Percentiles rank a stretch among this genome's conserved stretches.
phyloP scores from a whole-genome alignment of 768 basidiomycete species.

The Termitomyces sp. region DNA sequence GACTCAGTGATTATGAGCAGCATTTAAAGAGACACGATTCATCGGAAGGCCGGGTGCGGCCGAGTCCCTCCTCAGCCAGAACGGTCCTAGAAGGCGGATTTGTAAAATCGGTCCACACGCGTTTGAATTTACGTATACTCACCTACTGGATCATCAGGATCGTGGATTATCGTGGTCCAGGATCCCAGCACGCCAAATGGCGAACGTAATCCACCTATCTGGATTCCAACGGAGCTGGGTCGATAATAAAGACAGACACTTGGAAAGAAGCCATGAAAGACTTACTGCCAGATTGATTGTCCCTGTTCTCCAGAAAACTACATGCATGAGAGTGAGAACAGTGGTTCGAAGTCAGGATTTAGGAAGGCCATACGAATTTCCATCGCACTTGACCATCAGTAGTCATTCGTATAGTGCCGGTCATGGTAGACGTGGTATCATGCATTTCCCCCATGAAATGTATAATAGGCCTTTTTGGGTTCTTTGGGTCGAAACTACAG shows the following conservation, averaged over 20 bases:
- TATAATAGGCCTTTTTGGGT: constrained; percentile 48
- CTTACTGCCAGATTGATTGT: constrained; percentile 52
- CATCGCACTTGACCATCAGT: constrained; percentile 53
- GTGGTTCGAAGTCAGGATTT: neutral
- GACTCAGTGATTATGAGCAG: neutral
- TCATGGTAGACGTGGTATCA: constrained; percentile 39
- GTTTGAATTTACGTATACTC: constrained; percentile 11
- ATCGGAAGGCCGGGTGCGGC: constrained; percentile 8
- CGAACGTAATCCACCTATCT: constrained; percentile 56
- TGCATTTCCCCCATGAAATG: constrained; percentile 47
- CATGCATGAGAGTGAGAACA: neutral
- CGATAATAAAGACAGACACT: neutral
- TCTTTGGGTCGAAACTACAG: constrained; percentile 36
- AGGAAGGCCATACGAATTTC: constrained; percentile 48
- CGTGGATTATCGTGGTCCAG: constrained; percentile 42
- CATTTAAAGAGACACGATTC: constrained; percentile 12
- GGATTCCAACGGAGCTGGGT: constrained; percentile 53
- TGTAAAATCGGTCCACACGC: neutral
- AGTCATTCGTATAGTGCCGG: constrained; percentile 50
- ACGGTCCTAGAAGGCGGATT: constrained; percentile 21
- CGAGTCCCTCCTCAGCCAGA: constrained; percentile 25
- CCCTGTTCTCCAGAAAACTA: constrained; percentile 48
- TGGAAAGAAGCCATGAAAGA: neutral
- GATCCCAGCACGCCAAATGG: constrained; percentile 51
- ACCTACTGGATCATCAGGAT: constrained; percentile 40